Evolutionary conservation across 441 rosid genomes (phyloP).

Genomic region (Populus hybrid): DNA sequence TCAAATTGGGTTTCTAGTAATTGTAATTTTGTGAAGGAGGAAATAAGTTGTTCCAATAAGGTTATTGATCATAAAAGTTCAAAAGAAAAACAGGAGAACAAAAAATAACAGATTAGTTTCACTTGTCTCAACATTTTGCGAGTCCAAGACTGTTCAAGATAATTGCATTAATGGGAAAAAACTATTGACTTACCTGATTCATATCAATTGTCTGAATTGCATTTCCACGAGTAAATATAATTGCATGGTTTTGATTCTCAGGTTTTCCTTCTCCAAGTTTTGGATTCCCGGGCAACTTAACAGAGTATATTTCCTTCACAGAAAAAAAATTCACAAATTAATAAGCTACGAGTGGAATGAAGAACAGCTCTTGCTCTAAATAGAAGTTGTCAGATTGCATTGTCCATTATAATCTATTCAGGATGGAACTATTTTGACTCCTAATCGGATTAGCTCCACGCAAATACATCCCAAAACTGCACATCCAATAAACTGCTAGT

Average conservation of each 20-base stretch:
- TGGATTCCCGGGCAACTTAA: slow-evolving; percentile 95
- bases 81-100: background rate
- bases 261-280: slow-evolving; percentile 99
- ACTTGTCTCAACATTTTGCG: background rate
- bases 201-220: slow-evolving; percentile 98
- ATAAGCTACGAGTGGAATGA: background rate
- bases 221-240: slow-evolving; percentile 96
- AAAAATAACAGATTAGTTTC: too few relatives aligned
- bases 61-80: background rate
- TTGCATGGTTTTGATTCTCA: slow-evolving; percentile 98
- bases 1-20: too few relatives aligned
- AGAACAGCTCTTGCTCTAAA: too few relatives aligned
- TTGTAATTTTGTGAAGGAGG: too few relatives aligned
- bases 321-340: background rate
- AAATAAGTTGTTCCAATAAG: too few relatives aligned
- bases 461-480: too few relatives aligned
- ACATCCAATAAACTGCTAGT: too few relatives aligned
- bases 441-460: too few relatives aligned
- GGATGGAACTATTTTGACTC: too few relatives aligned
- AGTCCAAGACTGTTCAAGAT: background rate
- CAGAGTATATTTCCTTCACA: slow-evolving; percentile 86
- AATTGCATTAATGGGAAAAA: background rate
- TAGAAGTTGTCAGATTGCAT: too few relatives aligned
- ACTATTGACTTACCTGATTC: slow-evolving; percentile 76
- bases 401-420: too few relatives aligned